Evolutionary conservation across 2,329 filamentous ascomycete genomes (phyloP), one percentile per base, ranked within the genome.

Genomic region (Fusarium transvaalense): DNA sequence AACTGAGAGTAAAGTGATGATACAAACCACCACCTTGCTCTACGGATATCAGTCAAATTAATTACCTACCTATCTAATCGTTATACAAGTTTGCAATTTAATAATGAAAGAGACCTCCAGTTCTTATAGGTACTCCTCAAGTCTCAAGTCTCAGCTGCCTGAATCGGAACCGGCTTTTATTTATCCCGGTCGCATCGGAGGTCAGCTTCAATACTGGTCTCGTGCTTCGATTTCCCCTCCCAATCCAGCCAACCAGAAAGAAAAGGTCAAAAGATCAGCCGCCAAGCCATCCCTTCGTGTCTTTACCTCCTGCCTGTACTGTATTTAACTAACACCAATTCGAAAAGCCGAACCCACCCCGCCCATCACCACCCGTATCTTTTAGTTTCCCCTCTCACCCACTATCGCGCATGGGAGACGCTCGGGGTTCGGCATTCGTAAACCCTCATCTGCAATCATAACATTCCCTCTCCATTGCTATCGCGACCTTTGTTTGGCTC

Each of bases 381-480:
- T 25, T 43, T 57, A 43, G 53, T 54, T 72, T 73, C 72, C 69
- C 72, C 71, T 74, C 72, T 63, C 61, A 61, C 59, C 68, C 66
- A 29, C 58, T 64, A 64, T 71, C 66, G 63, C 58, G 63, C 55
- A 65, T 75, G 74, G 65, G 71, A 71, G 57, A 60, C 69, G 66
- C 73, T 79, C 78, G 78, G 78, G 51, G 69, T 79, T 79, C 78
- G 78, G 78, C 76, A 75, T 79, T 77, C 69, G 65, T 73, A 69
- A 70, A 71, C 61, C 63, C 61, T 74, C 68, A 59, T 65, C 68
- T 68, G 68, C 55, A 64, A 66, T 68, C 71, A 71, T 71, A 74
- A 71, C 72, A 74, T 71, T 56, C 39, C 61, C 67, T 70, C 58
- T 51, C 61, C 27, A 56, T 53, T 58, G 64, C 31, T 61, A 67